A percentile compares a stretch with the other conserved stretches of the same genome.
These are phyloP conservation scores for Gracilaria gracilis DNA, from an alignment of 23 red algal genomes.

Conservation along the genomic window DNA sequence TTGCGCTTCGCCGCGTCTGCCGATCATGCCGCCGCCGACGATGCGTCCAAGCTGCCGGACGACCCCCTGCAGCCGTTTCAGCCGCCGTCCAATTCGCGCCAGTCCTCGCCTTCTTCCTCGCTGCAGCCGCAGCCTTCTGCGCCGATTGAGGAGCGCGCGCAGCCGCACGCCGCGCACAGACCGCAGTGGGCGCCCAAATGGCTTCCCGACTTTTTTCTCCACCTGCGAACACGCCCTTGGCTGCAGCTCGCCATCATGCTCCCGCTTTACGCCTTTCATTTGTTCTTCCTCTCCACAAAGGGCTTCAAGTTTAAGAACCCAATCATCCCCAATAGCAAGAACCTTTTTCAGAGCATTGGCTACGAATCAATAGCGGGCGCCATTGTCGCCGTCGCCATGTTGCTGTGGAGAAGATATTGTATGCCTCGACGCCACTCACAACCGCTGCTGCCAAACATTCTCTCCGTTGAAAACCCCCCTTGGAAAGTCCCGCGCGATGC, in stretches of 20 bases:
- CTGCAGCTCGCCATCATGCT: constrained; percentile 79
- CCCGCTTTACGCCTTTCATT: constrained; percentile 84
- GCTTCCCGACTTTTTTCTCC: constrained; percentile 64
- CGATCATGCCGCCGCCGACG: constrained; percentile 16
- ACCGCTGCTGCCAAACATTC: constrained; percentile 70
- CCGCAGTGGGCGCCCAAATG: constrained; percentile 81
- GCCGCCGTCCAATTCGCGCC: not conserved
- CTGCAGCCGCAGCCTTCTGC: not conserved
- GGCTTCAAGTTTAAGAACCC: constrained; percentile 74
- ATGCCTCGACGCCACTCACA: constrained; percentile 21
- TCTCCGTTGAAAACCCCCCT: constrained; percentile 76
- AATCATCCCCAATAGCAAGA: constrained; percentile 79
- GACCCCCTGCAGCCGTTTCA: constrained; percentile 19
- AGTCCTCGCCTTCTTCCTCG: constrained; percentile 18
- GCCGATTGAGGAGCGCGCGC: not conserved
- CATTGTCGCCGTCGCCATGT: constrained; percentile 62
- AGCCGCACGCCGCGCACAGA: not conserved
- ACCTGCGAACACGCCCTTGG: constrained; percentile 71
- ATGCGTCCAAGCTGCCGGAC: constrained; percentile 3
- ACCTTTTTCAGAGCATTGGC: constrained; percentile 72
- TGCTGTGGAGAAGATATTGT: constrained; percentile 55
- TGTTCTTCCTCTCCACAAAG: constrained; percentile 88
- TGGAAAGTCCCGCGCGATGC: constrained; percentile 84
- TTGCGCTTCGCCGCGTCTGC: constrained; percentile 4
- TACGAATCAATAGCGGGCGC: constrained; percentile 79